phyloP scores from a whole-genome alignment of 164 flowering plant genomes.

The Warburgia ugandensis region DNA sequence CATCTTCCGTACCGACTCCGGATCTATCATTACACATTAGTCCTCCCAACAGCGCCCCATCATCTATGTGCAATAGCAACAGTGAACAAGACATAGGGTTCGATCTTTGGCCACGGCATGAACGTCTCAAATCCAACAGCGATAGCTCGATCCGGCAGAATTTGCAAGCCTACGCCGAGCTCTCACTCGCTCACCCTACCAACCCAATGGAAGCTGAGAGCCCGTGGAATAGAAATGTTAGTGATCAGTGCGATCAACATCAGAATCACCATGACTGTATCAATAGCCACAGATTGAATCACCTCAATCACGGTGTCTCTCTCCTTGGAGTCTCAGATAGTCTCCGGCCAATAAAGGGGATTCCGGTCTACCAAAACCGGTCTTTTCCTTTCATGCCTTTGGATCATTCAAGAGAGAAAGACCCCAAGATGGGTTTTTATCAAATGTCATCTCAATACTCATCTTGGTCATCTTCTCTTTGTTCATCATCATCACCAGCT shows the following conservation, averaged over 20 bases:
- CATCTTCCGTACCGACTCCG: conserved; percentile 30
- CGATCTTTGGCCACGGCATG: conserved; percentile 13
- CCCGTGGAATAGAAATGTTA: conserved; percentile 16
- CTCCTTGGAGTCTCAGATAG: conserved; percentile 23
- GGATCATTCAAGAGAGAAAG: conserved; percentile 23
- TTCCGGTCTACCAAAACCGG: conserved; percentile 57
- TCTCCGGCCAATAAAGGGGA: conserved; percentile 49
- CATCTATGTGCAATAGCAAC: conserved; percentile 15
- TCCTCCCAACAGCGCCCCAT: conserved; percentile 34
- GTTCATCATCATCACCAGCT: not conserved
- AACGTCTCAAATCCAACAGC: conserved; percentile 11
- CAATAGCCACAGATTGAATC: conserved; percentile 9
- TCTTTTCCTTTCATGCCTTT: conserved; percentile 39
- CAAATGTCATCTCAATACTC: conserved; percentile 2
- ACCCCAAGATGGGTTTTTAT: conserved; percentile 27
- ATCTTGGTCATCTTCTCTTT: not conserved
- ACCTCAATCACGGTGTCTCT: conserved; percentile 25
- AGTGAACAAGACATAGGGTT: conserved; percentile 12
- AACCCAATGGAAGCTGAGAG: conserved; percentile 11
- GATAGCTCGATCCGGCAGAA: conserved; percentile 13
- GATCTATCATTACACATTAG: conserved; percentile 73
- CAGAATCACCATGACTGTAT: conserved; percentile 13
- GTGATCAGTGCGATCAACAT: conserved; percentile 1
- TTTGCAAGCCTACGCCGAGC: conserved; percentile 32
- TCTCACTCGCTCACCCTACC: conserved; percentile 31